A percentile compares a stretch with the other conserved stretches of the same genome.
phyloP scores from a whole-genome alignment of 208 protist genomes.

The Leishmania lainsoni region DNA sequence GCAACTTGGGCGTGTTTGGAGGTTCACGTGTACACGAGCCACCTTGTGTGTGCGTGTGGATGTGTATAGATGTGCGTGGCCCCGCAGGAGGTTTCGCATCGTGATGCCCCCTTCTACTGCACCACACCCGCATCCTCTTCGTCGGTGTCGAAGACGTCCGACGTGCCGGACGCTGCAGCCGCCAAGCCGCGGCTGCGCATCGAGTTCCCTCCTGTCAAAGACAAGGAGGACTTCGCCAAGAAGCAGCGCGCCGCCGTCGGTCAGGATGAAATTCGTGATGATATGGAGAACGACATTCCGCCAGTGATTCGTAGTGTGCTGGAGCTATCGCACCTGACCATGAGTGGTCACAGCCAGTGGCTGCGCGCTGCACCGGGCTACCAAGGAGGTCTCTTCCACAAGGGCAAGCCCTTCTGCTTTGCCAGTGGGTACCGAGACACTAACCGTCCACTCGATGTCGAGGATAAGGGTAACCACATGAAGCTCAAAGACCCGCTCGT shows the following conservation, averaged over 20 bases:
- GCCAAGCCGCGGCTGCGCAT: conserved; percentile 42
- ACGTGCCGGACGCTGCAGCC: neutral
- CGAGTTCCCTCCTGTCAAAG: conserved; percentile 73
- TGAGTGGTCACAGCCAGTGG: conserved; percentile 82
- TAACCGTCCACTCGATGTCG: conserved; percentile 58
- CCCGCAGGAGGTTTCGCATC: neutral
- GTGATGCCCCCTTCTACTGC: neutral
- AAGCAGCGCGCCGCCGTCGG: conserved; percentile 49
- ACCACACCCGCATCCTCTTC: neutral
- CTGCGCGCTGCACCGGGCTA: conserved; percentile 74
- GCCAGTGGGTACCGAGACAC: conserved; percentile 81
- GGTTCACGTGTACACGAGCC: too few species aligned
- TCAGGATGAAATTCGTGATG: conserved; percentile 56
- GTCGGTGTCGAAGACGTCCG: neutral
- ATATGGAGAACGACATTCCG: conserved; percentile 69
- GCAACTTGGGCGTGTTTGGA: neutral
- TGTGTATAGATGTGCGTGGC: neutral
- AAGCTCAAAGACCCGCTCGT: conserved; percentile 79
- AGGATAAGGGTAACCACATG: conserved; percentile 90
- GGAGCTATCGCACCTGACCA: conserved; percentile 74
- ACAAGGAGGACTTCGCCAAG: conserved; percentile 44
- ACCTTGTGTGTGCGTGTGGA: neutral
- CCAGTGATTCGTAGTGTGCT: conserved; percentile 84
- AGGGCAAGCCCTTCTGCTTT: conserved; percentile 79
- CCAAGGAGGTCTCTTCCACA: conserved; percentile 81